These are phyloP conservation scores for Penicillium fimorum DNA, from an alignment of 495 filamentous ascomycete genomes.

Conservation along the genomic window DNA sequence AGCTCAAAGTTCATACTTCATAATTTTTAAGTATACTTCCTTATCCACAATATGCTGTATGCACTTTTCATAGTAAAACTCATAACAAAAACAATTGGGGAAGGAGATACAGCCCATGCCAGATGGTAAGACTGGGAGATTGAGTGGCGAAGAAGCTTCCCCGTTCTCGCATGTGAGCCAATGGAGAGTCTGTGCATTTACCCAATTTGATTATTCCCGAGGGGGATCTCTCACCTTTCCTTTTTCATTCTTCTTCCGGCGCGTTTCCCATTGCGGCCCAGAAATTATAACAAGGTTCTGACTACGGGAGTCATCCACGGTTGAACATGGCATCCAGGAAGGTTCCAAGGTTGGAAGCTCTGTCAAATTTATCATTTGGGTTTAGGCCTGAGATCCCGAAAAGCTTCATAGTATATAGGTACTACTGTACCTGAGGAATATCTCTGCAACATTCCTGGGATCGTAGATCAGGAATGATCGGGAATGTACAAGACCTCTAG, in stretches of 20 bases:
- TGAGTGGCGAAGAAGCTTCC: background rate
- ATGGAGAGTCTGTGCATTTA: constrained; percentile 23
- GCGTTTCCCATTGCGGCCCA: background rate
- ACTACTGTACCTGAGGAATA: background rate
- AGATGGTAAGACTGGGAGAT: constrained; percentile 3
- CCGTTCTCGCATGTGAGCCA: background rate
- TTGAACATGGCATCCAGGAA: background rate
- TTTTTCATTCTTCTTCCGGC: background rate
- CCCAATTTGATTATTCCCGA: constrained; percentile 24
- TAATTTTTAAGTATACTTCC: no score
- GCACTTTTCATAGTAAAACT: background rate
- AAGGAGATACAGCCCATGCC: constrained; percentile 23
- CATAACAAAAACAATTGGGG: constrained; percentile 8
- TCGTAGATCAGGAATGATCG: background rate
- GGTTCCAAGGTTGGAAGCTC: background rate
- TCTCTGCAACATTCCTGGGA: background rate
- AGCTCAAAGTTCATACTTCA: background rate
- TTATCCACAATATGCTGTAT: no score
- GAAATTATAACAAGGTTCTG: background rate
- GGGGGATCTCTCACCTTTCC: background rate
- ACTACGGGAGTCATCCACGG: background rate
- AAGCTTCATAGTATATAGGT: background rate
- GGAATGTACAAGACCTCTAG: background rate
- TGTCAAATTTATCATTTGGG: background rate
- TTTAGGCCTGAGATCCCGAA: background rate